Percentiles rank a stretch among this genome's conserved stretches.
Evolutionary conservation across 768 basidiomycete species (phyloP).

Genomic region (Trametes meyenii): DNA sequence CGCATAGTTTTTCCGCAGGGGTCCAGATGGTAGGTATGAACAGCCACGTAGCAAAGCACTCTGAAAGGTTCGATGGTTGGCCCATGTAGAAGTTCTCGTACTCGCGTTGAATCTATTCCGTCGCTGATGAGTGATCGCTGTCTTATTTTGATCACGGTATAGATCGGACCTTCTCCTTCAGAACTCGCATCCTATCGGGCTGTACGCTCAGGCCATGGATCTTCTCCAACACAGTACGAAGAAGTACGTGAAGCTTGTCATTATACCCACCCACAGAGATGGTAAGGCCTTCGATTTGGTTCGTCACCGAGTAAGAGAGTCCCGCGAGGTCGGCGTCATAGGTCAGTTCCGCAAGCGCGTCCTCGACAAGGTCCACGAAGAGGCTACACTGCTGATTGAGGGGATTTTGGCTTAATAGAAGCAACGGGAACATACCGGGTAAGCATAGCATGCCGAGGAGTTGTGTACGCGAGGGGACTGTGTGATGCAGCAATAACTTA

Average conservation of each 20-base stretch:
- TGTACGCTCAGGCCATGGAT: conserved; percentile 44
- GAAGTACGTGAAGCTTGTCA: conserved; percentile 51
- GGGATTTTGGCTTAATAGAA: not conserved
- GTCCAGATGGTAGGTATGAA: conserved; percentile 45
- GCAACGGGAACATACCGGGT: conserved; percentile 30
- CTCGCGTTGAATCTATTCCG: conserved; percentile 35
- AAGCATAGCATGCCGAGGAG: conserved; percentile 35
- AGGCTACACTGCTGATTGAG: conserved; percentile 16
- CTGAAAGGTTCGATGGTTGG: conserved; percentile 34
- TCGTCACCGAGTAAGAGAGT: conserved; percentile 42
- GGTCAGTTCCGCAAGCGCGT: conserved; percentile 52
- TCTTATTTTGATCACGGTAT: too few relatives aligned
- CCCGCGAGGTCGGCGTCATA: conserved; percentile 59
- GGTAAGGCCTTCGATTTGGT: conserved; percentile 38
- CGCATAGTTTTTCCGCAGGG: conserved; percentile 43
- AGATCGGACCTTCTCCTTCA: conserved; percentile 44
- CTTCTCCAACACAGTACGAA: conserved; percentile 45
- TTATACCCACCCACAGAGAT: conserved; percentile 51
- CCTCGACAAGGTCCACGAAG: conserved; percentile 39
- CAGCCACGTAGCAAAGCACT: conserved; percentile 43
- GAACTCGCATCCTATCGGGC: conserved; percentile 44
- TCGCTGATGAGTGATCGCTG: not conserved
- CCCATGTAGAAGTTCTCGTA: conserved; percentile 48
- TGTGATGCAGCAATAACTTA: conserved; percentile 23
- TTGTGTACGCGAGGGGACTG: conserved; percentile 34